Evolutionary conservation across 164 flowering plant genomes (phyloP), one percentile per base, ranked within the genome.

Genomic region (Platanus orientalis): DNA sequence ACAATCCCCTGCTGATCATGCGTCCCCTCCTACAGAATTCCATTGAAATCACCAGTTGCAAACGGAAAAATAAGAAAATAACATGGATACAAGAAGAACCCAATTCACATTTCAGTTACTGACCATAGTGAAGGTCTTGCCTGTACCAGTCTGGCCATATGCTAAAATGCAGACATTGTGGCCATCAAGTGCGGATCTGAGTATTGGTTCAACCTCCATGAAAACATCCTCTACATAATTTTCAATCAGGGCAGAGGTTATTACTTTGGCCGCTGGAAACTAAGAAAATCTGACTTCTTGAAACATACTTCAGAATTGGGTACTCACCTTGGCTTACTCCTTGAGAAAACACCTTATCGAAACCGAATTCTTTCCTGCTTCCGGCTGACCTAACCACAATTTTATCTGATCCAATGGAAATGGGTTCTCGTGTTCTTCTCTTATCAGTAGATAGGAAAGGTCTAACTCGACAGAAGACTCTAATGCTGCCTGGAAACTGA

Each of bases 101-200:
- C 54, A 53, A 29, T 26, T 56, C 21, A 54, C 45, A 71, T 55
- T 29, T 28, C n/a, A 23, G 32, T 54, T 32, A 68, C 83, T 70
- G 7, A 88, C 96, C 98, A 92, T 92, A 19, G 96, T 89, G 64
- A 79, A 87, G 26, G 98, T 92, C 79, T 89, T 92, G 72, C 98
- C 98, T 3, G 90, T 83, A 45, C 96, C 92, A 3, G 98, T 92
- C 70, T 92, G 98, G 26, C 98, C 98, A 82, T 87, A 89, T 28
- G 98, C 89, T 44, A 92, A 68, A 21, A 92, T 71, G 60, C 92
- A 92, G 0, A 87, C 92, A 69, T 84, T 84, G 65, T 83, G 84
- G 66, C 97, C 94, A 70, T 90, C 97, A 48, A 90, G 79, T 39
- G 94, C 93, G 51, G 97, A 90, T 81, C 81, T 87, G 61, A 87